Evolutionary conservation across 2,329 filamentous ascomycete species (phyloP), one percentile per base, ranked within the genome.

Genomic region (Venturiaceae sp.): DNA sequence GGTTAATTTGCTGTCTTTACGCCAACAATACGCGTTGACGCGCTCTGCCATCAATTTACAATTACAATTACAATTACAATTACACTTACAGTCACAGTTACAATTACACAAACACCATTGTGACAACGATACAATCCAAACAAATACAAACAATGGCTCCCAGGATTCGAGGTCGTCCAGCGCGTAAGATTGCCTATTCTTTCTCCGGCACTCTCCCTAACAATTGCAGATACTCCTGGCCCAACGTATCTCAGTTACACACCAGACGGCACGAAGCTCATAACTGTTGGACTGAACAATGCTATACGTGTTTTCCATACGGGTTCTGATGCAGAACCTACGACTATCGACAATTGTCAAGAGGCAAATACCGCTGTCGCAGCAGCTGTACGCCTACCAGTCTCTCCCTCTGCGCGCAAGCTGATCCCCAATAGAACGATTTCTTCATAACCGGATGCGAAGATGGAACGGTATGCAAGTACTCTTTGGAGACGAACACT

Each of bases 401-500:
- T 28, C 8, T 55, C 21, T 53, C 13, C 63, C 46, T 62, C 66
- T 8, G 16, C 6, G 21, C n/a, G 60, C 66, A 70, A 60, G 71
- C 54, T 39, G 41, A 32, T 41, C 34, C 28, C 33, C 13, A 28
- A 16, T 63, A 85, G 83, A 83, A 92, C 68, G 83, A 87, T 61
- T 91, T 88, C 71, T 95, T 96, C 69, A 83, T 97, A 47, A 85
- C 90, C 62, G 94, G 91, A 30, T 89, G 90, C 21, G 92, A 99
- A 72, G 92, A 97, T 74, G 94, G 95, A 67, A 94, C 88, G n/a
- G 90, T 99, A 66, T 95, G 88, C 77, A 84, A 91, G 66, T 99
- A 95, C 76, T 88, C 88, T n/a, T 80, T 96, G 54, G 79, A 83
- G 59, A 83, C 83, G 2, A 85, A 86, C 66, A 72, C 78, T 30